Evolutionary conservation across 176 grass and related monocot genomes (phyloP).

Genomic region (Carex littledalei): DNA sequence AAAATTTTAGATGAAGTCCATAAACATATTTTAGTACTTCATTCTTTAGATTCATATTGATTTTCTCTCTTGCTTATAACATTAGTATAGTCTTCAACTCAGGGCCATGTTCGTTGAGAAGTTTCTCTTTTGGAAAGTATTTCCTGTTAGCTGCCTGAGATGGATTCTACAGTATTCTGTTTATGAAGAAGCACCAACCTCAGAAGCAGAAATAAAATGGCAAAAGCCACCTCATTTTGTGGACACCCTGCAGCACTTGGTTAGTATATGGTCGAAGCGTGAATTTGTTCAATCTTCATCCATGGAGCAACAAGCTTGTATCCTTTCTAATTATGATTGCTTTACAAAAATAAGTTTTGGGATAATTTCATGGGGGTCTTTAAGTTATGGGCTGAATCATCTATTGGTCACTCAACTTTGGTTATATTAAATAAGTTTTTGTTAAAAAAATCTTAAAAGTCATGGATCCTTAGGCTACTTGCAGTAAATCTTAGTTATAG

Average conservation of each 20-base stretch:
- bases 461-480: neutral
- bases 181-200: conserved; percentile 66
- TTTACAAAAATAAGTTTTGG: neutral
- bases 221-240: conserved; percentile 47
- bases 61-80: conserved; percentile 26
- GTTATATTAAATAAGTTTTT: neutral
- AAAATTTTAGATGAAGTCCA: neutral
- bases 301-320: conserved; percentile 99
- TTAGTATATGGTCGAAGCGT: conserved; percentile 73
- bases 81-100: conserved; percentile 21
- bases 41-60: neutral
- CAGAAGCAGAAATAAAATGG: conserved; percentile 25
- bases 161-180: conserved; percentile 90
- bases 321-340: conserved; percentile 37
- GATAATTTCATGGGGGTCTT: neutral
- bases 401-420: neutral
- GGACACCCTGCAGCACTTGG: conserved; percentile 40
- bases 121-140: conserved; percentile 90
- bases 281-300: conserved; percentile 92
- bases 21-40: conserved; percentile 12
- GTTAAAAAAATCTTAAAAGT: neutral
- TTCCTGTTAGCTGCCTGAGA: conserved; percentile 79
- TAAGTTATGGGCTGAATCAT: neutral
- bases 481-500: neutral
- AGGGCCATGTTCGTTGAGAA: conserved; percentile 89